A percentile compares a stretch with the other conserved stretches of the same genome.
phyloP scores from a whole-genome alignment of 1,139 yeast species.

The Suhomyces choctaworum region DNA sequence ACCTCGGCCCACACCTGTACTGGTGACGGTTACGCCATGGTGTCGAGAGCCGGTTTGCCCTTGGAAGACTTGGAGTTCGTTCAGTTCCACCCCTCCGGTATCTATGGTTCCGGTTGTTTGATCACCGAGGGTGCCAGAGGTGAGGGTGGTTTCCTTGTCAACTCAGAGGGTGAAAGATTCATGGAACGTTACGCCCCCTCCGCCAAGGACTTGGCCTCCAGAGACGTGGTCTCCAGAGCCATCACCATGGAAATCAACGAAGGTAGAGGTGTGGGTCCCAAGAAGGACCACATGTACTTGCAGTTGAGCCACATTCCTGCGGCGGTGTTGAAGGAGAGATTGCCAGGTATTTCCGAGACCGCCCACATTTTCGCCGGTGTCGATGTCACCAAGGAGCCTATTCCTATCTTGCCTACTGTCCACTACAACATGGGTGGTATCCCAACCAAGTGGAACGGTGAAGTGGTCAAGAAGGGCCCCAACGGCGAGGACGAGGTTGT shows the following conservation, averaged over 20 bases:
- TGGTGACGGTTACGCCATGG: slow-evolving; percentile 99
- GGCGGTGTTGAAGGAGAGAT: slow-evolving; percentile 86
- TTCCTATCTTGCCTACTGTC: slow-evolving; percentile 96
- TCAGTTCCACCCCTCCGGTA: slow-evolving; percentile 99
- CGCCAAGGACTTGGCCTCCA: slow-evolving; percentile 96
- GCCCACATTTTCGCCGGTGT: slow-evolving; percentile 99
- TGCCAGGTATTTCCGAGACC: slow-evolving; percentile 99
- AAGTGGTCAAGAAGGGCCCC: slow-evolving; percentile 79
- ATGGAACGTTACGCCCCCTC: slow-evolving; percentile 99
- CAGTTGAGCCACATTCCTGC: slow-evolving; percentile 96
- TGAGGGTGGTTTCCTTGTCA: slow-evolving; percentile 97
- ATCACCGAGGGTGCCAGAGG: slow-evolving; percentile 99
- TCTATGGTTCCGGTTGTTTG: slow-evolving; percentile 97
- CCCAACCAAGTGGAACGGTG: slow-evolving; percentile 97
- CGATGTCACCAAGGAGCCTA: slow-evolving; percentile 98
- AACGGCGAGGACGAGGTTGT: slow-evolving; percentile 90
- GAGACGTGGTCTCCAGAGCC: slow-evolving; percentile 98
- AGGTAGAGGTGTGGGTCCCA: slow-evolving; percentile 98
- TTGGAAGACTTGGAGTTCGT: slow-evolving; percentile 96
- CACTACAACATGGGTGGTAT: slow-evolving; percentile 99
- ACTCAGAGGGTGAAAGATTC: slow-evolving; percentile 98
- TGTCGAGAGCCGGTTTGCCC: slow-evolving; percentile 96
- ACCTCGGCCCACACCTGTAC: slow-evolving; percentile 99
- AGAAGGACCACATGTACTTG: slow-evolving; percentile 90
- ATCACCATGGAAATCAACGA: slow-evolving; percentile 98